Conservation (phyloP, 2,329 filamentous ascomycete species). For the Fusarium gaditjirri region DNA sequence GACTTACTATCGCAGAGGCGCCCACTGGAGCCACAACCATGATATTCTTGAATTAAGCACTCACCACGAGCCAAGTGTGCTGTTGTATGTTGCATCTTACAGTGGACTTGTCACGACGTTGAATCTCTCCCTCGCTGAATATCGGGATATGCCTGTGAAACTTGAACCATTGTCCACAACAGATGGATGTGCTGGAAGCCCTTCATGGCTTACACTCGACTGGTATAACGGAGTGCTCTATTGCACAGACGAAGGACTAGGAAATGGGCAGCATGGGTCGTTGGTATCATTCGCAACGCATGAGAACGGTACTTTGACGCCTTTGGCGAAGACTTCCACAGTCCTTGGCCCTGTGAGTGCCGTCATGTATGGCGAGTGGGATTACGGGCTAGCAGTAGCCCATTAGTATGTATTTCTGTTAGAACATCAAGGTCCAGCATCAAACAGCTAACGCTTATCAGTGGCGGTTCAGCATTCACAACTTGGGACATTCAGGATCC, state of each 20-base stretch:
- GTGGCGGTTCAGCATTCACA: slow-evolving; percentile 55
- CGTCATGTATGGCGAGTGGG: slow-evolving; percentile 55
- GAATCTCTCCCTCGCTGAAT: slow-evolving; percentile 49
- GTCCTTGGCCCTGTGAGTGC: slow-evolving; percentile 57
- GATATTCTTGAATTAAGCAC: not conserved
- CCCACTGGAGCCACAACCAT: slow-evolving; percentile 21
- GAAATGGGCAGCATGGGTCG: slow-evolving; percentile 56
- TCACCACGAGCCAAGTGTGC: not conserved
- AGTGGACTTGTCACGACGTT: slow-evolving; percentile 61
- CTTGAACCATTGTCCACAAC: slow-evolving; percentile 57
- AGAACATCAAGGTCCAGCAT: not conserved
- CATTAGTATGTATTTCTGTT: slow-evolving; percentile 55
- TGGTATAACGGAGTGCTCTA: slow-evolving; percentile 61
- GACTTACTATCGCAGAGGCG: slow-evolving; percentile 1
- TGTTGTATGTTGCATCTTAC: slow-evolving; percentile 61
- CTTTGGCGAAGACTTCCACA: slow-evolving; percentile 50
- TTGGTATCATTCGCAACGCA: slow-evolving; percentile 56
- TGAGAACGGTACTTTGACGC: slow-evolving; percentile 52
- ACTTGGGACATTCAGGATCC: slow-evolving; percentile 57
- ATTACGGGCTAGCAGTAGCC: slow-evolving; percentile 55
- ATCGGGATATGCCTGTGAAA: slow-evolving; percentile 14
- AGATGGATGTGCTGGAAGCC: slow-evolving; percentile 62
- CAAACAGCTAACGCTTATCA: slow-evolving; percentile 37
- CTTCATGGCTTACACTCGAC: slow-evolving; percentile 71
- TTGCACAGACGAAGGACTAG: slow-evolving; percentile 69